These are phyloP conservation scores for Boeremia lycopersici DNA, from an alignment of 2,329 filamentous ascomycete genomes.

Conservation along the genomic window DNA sequence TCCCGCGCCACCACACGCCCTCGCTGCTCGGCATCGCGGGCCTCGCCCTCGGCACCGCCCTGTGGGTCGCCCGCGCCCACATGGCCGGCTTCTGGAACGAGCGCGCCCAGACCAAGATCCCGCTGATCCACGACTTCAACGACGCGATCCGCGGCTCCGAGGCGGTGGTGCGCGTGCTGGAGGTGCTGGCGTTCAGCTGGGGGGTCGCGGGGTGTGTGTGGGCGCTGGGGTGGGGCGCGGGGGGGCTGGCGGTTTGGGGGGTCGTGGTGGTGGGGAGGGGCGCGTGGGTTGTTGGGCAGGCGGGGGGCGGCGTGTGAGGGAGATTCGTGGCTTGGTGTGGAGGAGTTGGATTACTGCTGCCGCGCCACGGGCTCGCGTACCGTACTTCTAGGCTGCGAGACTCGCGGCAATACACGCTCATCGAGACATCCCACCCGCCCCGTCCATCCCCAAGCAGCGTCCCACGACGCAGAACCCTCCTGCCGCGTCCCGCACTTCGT, in stretches of 20 bases:
- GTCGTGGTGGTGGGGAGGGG: conserved; percentile 4
- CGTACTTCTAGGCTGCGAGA: no score
- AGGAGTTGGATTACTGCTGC: no score
- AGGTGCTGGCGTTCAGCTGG: conserved; percentile 29
- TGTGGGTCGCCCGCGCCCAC: conserved; percentile 29
- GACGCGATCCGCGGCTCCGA: conserved; percentile 44
- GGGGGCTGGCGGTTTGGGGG: conserved; percentile 12
- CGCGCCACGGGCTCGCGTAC: no score
- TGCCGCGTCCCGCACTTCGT: no score
- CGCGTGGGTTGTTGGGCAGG: conserved; percentile 3
- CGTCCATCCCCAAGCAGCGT: no score
- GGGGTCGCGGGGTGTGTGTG: conserved; percentile 24
- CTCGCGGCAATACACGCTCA: no score
- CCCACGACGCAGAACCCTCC: no score
- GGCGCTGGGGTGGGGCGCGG: conserved; percentile 18
- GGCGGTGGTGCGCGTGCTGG: conserved; percentile 33
- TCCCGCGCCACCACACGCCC: conserved; percentile 12
- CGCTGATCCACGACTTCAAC: conserved; percentile 47
- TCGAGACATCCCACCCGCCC: no score
- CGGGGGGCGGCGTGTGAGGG: neutral
- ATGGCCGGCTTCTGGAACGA: conserved; percentile 45
- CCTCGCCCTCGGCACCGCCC: conserved; percentile 20
- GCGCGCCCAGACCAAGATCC: conserved; percentile 38
- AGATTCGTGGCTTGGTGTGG: no score
- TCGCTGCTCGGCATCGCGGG: conserved; percentile 11